Base-by-base conservation (phyloP, 495 filamentous ascomycete genomes). In the Aspergillus funiculosus region DNA sequence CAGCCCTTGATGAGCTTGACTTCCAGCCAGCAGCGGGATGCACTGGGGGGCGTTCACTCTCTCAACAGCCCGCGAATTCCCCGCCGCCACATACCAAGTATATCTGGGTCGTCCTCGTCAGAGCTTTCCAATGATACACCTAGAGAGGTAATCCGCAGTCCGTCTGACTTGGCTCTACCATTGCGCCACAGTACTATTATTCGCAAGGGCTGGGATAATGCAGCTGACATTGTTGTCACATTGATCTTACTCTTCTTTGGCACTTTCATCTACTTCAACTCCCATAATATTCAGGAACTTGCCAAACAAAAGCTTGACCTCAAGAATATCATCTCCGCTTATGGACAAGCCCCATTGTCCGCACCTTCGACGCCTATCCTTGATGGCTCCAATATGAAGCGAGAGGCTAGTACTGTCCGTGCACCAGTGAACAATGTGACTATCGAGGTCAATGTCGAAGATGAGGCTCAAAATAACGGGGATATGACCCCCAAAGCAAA, bases 281-380 rank as follows among this genome's bases (percentile, higher is more conserved):
- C 71, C 4, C 65, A 71, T 13, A 61, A 70, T 27, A 58, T 78
- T 6, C 63, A 65, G 24, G 73, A 74, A 41, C 49, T 73, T 28
- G 63, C 76, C 7, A 71, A 72, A 50, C 68, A 71, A 39, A 73
- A 72, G 43, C 57, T 79, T n/a, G 73, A 77, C 39, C 54, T 78
- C 27, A 72, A 76, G 46, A 74, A 75, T 34, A 72, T 69, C 27
- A 66, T 77, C 24, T 67, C 69, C 10, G 63, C 67, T 8, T 66
- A 72, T 36, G 71, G 68, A 36, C 70, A 70, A 13, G 44, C 61
- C 4, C 48, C 66, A 2, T 49, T 69, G 38, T 73, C 74, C 11
- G 54, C 73, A 2, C 74, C 74, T 5, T 60, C 70, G 2, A 69
- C 71, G 13, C 69, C 73, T 3, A 42, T 70, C 18, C 30, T 64